Base-by-base conservation (phyloP, 805 yeast species). In the Candida glaebosa region DNA sequence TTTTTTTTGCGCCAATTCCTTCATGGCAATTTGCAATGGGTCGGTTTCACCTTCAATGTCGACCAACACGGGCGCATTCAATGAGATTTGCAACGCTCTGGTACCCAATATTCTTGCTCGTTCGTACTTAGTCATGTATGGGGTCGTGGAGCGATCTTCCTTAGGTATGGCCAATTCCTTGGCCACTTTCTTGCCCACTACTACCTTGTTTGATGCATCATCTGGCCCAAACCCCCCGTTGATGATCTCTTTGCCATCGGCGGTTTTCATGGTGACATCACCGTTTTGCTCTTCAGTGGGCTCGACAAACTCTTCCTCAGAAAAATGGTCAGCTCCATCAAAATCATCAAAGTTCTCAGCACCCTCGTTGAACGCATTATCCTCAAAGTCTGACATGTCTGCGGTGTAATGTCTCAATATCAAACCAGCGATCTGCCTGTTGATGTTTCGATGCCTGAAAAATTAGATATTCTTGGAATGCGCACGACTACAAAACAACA, bases 11-110 rank as follows among this genome's bases (percentile, higher is more conserved):
- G 95, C 79, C 48, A 93, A 76, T 65, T 93, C 99, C 65, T 95
- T 93, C 87, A 88, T 84, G 46, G 99, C 97, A 48, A 93, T 93
- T 65, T 90, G 96, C 59, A 93, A 73, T 10, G 99, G 99, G 63
- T 93, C 99, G 2, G 99, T 95, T 65, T 95, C 99, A 58, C 99
- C 99, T 68, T 93, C 99, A 44, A 93, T 79, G 58, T 95, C 99
- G 32, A 93, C 99, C 59, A 93, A 77, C 2, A 93, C 98, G 2
- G 99, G 99, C 1, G 99, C 99, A 60, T 93, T 93, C 87, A 93
- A 86, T 19, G 97, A 88, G 55, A 93, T 91, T 66, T 93, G 99
- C 50, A 93, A 71, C 1, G 99, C 99, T 56, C 99, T 79, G 8
- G 99, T 93, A 19, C 99, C 99, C 56, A 93, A 76, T 46, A 93